These are phyloP conservation scores for Trichosanthes cucumerina DNA, from an alignment of 306 rosid species.

Conservation along the genomic window DNA sequence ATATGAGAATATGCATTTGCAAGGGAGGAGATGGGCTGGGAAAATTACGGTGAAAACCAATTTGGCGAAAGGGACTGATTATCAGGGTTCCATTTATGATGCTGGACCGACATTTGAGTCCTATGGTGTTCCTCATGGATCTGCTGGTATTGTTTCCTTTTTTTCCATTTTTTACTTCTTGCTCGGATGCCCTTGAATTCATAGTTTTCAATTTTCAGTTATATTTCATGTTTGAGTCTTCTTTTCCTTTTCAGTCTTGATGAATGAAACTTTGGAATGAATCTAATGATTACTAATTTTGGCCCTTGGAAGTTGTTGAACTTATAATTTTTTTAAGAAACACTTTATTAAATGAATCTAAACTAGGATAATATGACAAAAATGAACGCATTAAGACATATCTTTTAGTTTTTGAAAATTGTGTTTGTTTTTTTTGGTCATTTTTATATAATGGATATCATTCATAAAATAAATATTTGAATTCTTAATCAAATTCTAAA, in stretches of 20 bases:
- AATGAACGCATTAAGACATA: neutral
- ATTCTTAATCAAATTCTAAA: no score
- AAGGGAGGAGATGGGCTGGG: slow-evolving; percentile 81
- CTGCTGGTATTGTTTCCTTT: slow-evolving; percentile 35
- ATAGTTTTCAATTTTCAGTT: neutral
- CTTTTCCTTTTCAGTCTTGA: neutral
- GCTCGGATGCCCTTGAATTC: neutral
- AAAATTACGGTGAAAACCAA: slow-evolving; percentile 35
- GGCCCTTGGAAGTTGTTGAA: neutral
- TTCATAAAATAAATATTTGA: no score
- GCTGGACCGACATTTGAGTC: slow-evolving; percentile 68
- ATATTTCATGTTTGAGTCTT: neutral
- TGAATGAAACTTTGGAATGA: neutral
- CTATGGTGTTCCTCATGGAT: slow-evolving; percentile 82
- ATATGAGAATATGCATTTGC: slow-evolving; percentile 59
- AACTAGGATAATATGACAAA: neutral
- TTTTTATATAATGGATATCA: no score
- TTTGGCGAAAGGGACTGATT: slow-evolving; percentile 34
- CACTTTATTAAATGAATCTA: neutral
- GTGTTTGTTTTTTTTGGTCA: no score
- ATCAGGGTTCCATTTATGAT: slow-evolving; percentile 75
- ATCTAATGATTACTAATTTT: neutral
- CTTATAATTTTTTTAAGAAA: neutral
- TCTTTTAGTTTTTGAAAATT: no score
- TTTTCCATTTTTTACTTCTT: neutral